Evolutionary conservation across 1,139 yeast species (phyloP).

Genomic region (Diutina siamensis): DNA sequence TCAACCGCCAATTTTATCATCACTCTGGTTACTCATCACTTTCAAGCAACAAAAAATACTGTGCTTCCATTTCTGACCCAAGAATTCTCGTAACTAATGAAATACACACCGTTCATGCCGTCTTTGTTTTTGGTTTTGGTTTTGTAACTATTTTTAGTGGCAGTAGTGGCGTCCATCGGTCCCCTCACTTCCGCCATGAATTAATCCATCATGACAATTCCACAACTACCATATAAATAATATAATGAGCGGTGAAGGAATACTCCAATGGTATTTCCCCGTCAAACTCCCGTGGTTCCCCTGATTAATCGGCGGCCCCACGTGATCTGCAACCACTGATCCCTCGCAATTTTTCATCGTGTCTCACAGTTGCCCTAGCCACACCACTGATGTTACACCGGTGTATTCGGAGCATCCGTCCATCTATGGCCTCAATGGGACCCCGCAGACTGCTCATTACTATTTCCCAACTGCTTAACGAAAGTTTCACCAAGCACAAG

Average conservation of each 20-base stretch:
- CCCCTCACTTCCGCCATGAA: no score
- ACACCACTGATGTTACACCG: neutral
- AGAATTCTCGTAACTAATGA: no score
- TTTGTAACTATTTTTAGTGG: no score
- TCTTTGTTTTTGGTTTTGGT: no score
- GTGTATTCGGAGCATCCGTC: neutral
- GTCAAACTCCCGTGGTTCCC: no score
- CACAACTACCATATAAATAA: no score
- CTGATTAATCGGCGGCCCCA: no score
- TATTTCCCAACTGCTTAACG: constrained; percentile 53
- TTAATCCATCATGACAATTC: no score
- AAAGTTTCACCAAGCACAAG: constrained; percentile 47
- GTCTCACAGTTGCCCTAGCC: no score
- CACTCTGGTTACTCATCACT: neutral
- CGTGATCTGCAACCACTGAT: neutral
- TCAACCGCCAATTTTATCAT: neutral
- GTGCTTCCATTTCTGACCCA: neutral
- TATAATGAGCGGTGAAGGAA: no score
- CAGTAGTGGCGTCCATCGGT: no score
- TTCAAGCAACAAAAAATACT: neutral
- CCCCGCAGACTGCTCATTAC: constrained; percentile 26
- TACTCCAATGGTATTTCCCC: neutral
- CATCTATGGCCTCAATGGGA: neutral
- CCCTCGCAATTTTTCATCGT: neutral
- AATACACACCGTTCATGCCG: no score